These are phyloP conservation scores for Hericium alpestre DNA, from an alignment of 768 basidiomycete species.

Conservation along the genomic window DNA sequence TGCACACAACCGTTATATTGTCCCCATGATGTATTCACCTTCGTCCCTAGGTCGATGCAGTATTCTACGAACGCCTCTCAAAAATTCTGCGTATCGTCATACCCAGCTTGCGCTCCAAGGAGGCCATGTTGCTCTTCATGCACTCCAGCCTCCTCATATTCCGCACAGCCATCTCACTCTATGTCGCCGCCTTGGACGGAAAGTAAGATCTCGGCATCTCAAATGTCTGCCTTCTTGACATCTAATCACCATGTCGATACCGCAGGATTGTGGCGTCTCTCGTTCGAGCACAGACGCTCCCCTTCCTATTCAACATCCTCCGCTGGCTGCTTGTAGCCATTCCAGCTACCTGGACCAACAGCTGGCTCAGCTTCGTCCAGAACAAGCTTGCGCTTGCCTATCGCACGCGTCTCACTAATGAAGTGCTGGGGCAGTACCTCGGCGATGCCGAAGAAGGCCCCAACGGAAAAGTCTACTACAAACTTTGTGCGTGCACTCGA, in stretches of 20 bases:
- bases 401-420: constrained; percentile 73
- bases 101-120: constrained; percentile 74
- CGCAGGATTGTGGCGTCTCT: constrained; percentile 87
- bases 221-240: constrained; percentile 1
- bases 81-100: constrained; percentile 80
- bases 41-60: constrained; percentile 63
- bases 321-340: constrained; percentile 89
- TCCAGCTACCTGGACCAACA: constrained; percentile 88
- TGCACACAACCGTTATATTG: background rate
- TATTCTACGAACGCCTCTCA: constrained; percentile 77
- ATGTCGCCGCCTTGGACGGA: constrained; percentile 91
- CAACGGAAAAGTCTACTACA: constrained; percentile 86
- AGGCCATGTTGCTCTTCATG: constrained; percentile 76
- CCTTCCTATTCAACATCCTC: constrained; percentile 77
- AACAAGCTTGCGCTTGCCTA: constrained; percentile 88
- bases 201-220: constrained; percentile 32
- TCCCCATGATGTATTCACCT: background rate
- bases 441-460: constrained; percentile 54
- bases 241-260: background rate
- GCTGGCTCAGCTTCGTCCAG: constrained; percentile 88
- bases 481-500: constrained; percentile 49
- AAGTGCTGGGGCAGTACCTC: constrained; percentile 78
- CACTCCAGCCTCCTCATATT: constrained; percentile 85
- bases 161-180: constrained; percentile 84
- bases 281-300: constrained; percentile 69